A percentile compares a stretch with the other conserved stretches of the same genome.
These are phyloP conservation scores for Triticum monococcum DNA, from an alignment of 176 grass and related monocot genomes.

Conservation along the genomic window DNA sequence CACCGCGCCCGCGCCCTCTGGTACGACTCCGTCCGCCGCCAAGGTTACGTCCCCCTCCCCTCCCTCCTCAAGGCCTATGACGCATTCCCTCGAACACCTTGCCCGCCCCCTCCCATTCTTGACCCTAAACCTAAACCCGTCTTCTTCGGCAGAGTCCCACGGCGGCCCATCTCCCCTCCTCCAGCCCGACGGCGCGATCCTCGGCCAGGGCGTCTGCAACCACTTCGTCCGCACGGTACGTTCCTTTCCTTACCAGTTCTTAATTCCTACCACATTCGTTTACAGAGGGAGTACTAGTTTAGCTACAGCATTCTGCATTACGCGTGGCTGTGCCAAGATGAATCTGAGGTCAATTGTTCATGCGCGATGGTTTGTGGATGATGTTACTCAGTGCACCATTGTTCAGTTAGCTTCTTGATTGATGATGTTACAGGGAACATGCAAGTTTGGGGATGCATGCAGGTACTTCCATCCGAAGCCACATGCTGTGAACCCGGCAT, in stretches of 20 bases:
- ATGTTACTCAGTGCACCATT: not conserved
- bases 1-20: slow-evolving; percentile 71
- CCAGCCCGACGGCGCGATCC: slow-evolving; percentile 43
- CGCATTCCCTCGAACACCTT: slow-evolving; percentile 44
- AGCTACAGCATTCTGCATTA: not conserved
- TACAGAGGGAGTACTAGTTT: not conserved
- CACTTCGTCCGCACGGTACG: slow-evolving; percentile 70
- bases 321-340: not conserved
- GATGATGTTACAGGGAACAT: slow-evolving; percentile 48
- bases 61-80: not conserved
- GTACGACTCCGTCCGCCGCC: slow-evolving; percentile 70
- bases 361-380: no score
- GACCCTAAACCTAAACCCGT: not conserved
- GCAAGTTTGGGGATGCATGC: slow-evolving; percentile 62
- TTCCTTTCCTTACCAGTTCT: not conserved
- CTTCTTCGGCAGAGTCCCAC: slow-evolving; percentile 34
- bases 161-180: slow-evolving; percentile 31
- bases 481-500: slow-evolving; percentile 20
- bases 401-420: not conserved
- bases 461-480: slow-evolving; percentile 81
- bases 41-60: slow-evolving; percentile 17
- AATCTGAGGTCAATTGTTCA: not conserved
- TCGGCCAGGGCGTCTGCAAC: slow-evolving; percentile 64
- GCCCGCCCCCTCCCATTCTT: not conserved
- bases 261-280: not conserved